These are phyloP conservation scores for Umbelopsis sp. DNA, from an alignment of 192 early-diverging fungal species.

Conservation along the genomic window DNA sequence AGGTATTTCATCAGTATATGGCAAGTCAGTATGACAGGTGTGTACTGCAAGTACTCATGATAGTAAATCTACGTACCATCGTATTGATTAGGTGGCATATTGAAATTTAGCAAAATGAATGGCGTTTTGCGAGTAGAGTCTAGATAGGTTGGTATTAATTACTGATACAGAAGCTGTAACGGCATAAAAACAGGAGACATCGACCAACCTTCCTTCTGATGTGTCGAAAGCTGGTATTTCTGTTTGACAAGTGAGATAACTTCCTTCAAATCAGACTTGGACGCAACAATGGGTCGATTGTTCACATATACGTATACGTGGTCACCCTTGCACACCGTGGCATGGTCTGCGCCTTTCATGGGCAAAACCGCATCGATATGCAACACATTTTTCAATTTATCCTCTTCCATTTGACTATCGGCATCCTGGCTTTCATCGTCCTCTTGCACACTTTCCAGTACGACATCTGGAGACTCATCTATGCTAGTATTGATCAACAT, in stretches of 20 bases:
- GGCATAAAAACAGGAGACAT: neutral
- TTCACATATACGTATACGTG: slow-evolving; percentile 43
- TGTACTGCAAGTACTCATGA: too few species aligned
- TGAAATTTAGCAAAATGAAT: slow-evolving; percentile 30
- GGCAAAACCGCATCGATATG: slow-evolving; percentile 25
- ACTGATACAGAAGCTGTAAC: neutral
- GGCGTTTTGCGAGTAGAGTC: slow-evolving; percentile 10
- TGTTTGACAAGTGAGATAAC: slow-evolving; percentile 27
- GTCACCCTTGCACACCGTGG: slow-evolving; percentile 29
- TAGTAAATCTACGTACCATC: slow-evolving; percentile 14
- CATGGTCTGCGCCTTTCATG: slow-evolving; percentile 29
- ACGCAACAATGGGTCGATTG: slow-evolving; percentile 35
- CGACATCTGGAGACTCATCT: neutral
- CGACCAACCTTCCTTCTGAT: slow-evolving; percentile 18
- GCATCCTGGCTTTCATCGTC: neutral
- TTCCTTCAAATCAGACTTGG: slow-evolving; percentile 37
- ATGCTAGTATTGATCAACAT: slow-evolving; percentile 4
- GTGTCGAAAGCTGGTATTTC: slow-evolving; percentile 24
- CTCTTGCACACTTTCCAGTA: neutral
- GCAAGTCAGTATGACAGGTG: neutral
- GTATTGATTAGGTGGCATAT: slow-evolving; percentile 23
- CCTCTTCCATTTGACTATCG: slow-evolving; percentile 2
- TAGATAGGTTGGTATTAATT: neutral
- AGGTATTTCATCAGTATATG: too few species aligned
- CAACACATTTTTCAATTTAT: neutral